A percentile compares a stretch with the other conserved stretches of the same genome.
Evolutionary conservation across 768 basidiomycete genomes (phyloP).

Genomic region (Hydnum rufescens): DNA sequence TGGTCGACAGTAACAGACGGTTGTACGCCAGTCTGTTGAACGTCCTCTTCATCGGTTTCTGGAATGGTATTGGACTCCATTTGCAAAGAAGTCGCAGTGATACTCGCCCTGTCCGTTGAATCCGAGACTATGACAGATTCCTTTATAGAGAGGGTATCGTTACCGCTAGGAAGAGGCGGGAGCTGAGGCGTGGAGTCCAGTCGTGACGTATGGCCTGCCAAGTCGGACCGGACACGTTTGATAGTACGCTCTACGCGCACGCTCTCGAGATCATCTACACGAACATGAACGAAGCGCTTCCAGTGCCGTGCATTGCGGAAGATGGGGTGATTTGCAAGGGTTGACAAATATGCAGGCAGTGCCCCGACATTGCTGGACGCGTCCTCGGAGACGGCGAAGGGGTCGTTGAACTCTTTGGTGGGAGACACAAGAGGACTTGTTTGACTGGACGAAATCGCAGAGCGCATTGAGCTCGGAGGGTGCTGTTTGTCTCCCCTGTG

Average conservation of each 20-base stretch:
- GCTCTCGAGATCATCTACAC: slow-evolving; percentile 76
- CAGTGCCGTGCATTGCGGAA: slow-evolving; percentile 50
- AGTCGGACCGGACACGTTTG: slow-evolving; percentile 70
- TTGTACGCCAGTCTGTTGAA: background rate
- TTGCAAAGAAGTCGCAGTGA: background rate
- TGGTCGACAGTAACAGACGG: background rate
- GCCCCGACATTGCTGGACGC: slow-evolving; percentile 10
- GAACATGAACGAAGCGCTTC: slow-evolving; percentile 71
- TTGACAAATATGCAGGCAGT: slow-evolving; percentile 39
- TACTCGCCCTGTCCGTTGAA: background rate
- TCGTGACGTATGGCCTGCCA: slow-evolving; percentile 40
- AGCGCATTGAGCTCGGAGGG: background rate
- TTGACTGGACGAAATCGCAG: slow-evolving; percentile 1
- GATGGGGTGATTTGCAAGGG: slow-evolving; percentile 43
- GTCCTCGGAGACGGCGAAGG: slow-evolving; percentile 18
- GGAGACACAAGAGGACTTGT: slow-evolving; percentile 54
- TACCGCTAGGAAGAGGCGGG: background rate
- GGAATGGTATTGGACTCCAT: background rate
- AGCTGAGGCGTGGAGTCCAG: background rate
- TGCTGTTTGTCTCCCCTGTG: background rate
- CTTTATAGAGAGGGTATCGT: background rate
- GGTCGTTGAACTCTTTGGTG: slow-evolving; percentile 25
- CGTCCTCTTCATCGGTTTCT: background rate
- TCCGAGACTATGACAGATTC: too few species aligned
- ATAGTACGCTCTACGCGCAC: slow-evolving; percentile 72